phyloP scores from a whole-genome alignment of 768 basidiomycete species.

The Psilocybe sp. region DNA sequence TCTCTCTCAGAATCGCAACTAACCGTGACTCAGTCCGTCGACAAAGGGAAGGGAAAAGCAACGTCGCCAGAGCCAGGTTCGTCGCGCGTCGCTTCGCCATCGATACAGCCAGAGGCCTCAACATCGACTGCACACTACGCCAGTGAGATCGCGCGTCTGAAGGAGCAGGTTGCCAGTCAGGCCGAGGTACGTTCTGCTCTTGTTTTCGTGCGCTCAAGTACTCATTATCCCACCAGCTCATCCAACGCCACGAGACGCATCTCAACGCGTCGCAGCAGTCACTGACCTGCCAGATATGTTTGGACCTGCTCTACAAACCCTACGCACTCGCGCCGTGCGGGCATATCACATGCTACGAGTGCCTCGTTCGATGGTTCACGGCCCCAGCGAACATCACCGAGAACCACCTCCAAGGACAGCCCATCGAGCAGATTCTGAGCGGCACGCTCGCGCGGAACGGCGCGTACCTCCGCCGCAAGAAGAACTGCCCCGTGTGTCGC shows the following conservation, averaged over 20 bases:
- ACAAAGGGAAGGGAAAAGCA: constrained; percentile 40
- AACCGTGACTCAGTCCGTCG: constrained; percentile 20
- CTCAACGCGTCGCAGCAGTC: constrained; percentile 58
- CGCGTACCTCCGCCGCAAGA: constrained; percentile 49
- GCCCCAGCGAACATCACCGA: constrained; percentile 29
- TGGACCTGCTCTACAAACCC: constrained; percentile 71
- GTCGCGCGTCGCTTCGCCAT: constrained; percentile 1
- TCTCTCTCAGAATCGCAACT: neutral
- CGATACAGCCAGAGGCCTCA: neutral
- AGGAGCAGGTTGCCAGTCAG: constrained; percentile 40
- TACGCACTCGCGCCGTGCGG: constrained; percentile 77
- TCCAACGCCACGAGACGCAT: constrained; percentile 51
- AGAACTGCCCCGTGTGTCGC: constrained; percentile 79
- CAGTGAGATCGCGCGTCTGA: constrained; percentile 36
- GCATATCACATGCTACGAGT: constrained; percentile 67
- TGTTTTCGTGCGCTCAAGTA: neutral
- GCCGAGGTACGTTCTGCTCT: constrained; percentile 29
- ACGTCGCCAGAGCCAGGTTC: constrained; percentile 19
- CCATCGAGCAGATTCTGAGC: constrained; percentile 17
- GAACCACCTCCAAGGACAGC: constrained; percentile 37
- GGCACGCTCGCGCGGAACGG: constrained; percentile 42
- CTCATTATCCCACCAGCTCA: constrained; percentile 30
- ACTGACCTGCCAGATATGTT: constrained; percentile 75
- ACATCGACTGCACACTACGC: constrained; percentile 1
- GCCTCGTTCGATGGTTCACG: constrained; percentile 78